Percentiles rank a stretch among this genome's conserved stretches.
Conservation (phyloP, 306 rosid species). For the Urtica urens region DNA sequence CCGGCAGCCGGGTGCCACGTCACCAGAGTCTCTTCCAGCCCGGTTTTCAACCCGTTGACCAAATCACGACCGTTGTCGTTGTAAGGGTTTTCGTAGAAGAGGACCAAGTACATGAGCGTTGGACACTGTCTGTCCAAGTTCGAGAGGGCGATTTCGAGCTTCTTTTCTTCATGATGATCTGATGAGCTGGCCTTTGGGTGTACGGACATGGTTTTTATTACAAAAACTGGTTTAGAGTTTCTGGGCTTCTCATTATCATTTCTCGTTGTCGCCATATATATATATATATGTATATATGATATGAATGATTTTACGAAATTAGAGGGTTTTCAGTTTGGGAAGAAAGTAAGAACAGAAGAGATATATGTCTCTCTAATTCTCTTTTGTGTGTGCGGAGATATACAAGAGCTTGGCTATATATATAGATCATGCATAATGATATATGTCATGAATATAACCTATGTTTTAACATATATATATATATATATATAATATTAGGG, state of each 20-base stretch:
- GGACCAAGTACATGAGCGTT: conserved; percentile 47
- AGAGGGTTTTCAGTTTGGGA: too few relatives aligned
- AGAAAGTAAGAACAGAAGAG: background rate
- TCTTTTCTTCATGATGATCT: conserved; percentile 29
- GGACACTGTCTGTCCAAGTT: conserved; percentile 79
- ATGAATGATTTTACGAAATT: too few relatives aligned
- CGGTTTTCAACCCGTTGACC: conserved; percentile 35
- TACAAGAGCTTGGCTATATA: conserved; percentile 5
- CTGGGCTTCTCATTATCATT: conserved; percentile 5
- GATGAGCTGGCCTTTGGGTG: conserved; percentile 31
- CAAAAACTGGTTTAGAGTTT: conserved; percentile 24
- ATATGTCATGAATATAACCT: background rate
- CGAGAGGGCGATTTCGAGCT: conserved; percentile 44
- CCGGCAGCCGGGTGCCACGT: conserved; percentile 65
- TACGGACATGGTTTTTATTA: conserved; percentile 34
- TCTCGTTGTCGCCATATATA: too few relatives aligned
- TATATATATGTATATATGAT: too few relatives aligned
- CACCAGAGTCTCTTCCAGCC: conserved; percentile 51
- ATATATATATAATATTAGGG: too few relatives aligned
- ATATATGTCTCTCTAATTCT: background rate
- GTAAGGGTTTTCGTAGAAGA: conserved; percentile 27
- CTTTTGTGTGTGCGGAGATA: background rate
- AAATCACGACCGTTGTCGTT: conserved; percentile 24
- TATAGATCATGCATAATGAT: background rate
- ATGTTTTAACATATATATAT: too few relatives aligned